A percentile compares a stretch with the other conserved stretches of the same genome.
Conservation (phyloP, 768 basidiomycete genomes). For the Piloderma croceum region DNA sequence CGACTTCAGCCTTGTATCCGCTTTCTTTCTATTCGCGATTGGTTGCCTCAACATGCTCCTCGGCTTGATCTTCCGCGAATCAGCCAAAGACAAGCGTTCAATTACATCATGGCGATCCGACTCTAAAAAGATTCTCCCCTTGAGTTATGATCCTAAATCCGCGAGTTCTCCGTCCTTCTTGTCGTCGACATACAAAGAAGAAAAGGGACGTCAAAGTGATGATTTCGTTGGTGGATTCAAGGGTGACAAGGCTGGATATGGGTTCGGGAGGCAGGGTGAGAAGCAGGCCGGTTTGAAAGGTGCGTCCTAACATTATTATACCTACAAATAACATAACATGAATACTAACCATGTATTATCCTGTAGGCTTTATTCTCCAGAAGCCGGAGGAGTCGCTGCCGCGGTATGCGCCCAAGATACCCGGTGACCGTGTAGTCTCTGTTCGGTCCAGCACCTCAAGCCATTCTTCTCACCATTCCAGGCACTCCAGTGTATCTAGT, state of each 20-base stretch:
- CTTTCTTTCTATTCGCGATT: constrained; percentile 78
- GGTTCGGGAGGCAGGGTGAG: constrained; percentile 80
- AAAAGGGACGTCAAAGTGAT: constrained; percentile 6
- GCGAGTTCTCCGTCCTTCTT: constrained; percentile 30
- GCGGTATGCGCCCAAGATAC: constrained; percentile 37
- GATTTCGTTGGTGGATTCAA: constrained; percentile 12
- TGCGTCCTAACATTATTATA: constrained; percentile 15
- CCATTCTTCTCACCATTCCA: too few relatives aligned
- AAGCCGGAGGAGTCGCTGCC: constrained; percentile 55
- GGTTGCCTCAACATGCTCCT: constrained; percentile 80
- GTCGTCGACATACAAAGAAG: constrained; percentile 20
- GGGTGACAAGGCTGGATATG: constrained; percentile 44
- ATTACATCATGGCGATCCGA: constrained; percentile 63
- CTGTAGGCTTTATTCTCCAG: constrained; percentile 49
- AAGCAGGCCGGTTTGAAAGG: constrained; percentile 69
- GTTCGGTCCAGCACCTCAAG: too few relatives aligned
- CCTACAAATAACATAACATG: constrained; percentile 3
- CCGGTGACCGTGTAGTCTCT: constrained; percentile 10
- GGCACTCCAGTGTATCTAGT: too few relatives aligned
- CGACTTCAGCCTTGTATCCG: constrained; percentile 80
- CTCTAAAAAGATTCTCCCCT: constrained; percentile 51
- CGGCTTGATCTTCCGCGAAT: constrained; percentile 73
- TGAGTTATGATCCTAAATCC: constrained; percentile 31
- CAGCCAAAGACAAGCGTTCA: constrained; percentile 59
- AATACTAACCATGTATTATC: constrained; percentile 1